Evolutionary conservation across 2,329 filamentous ascomycete species (phyloP).

Genomic region (Monosporascus sp.): DNA sequence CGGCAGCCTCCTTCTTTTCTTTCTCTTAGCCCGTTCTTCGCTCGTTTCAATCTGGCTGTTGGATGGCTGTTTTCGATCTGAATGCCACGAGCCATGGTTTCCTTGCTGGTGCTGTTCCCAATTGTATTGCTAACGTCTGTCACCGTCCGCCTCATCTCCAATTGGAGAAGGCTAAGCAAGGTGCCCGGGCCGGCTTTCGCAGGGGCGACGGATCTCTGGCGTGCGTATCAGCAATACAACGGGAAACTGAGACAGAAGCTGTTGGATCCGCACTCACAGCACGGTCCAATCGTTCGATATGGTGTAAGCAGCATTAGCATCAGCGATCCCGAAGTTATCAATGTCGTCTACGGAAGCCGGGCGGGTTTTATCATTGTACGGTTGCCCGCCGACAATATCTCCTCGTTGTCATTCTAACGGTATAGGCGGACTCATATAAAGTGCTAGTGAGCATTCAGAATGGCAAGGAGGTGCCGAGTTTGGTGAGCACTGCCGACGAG

Average conservation of each 20-base stretch:
- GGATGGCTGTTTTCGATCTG: no score
- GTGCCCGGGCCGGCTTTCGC: conserved; percentile 17
- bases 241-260: conserved; percentile 17
- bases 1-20: no score
- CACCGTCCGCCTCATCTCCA: conserved; percentile 7
- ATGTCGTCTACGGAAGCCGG: conserved; percentile 19
- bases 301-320: conserved; percentile 20
- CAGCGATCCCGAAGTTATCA: conserved; percentile 20
- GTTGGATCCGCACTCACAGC: conserved; percentile 12
- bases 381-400: neutral
- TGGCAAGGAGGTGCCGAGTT: conserved; percentile 20
- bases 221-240: conserved; percentile 19
- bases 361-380: conserved; percentile 18
- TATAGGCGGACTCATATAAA: conserved; percentile 19
- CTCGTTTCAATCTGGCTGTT: no score
- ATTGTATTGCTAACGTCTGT: conserved; percentile 6
- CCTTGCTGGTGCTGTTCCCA: conserved; percentile 4
- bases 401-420: neutral
- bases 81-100: conserved; percentile 4
- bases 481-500: conserved; percentile 19
- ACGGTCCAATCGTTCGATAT: conserved; percentile 20
- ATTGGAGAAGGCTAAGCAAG: conserved; percentile 18
- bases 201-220: conserved; percentile 19
- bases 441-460: conserved; percentile 17
- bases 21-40: no score